Evolutionary conservation across 805 yeast genomes (phyloP).

Genomic region (Jamesozyma rosinii): DNA sequence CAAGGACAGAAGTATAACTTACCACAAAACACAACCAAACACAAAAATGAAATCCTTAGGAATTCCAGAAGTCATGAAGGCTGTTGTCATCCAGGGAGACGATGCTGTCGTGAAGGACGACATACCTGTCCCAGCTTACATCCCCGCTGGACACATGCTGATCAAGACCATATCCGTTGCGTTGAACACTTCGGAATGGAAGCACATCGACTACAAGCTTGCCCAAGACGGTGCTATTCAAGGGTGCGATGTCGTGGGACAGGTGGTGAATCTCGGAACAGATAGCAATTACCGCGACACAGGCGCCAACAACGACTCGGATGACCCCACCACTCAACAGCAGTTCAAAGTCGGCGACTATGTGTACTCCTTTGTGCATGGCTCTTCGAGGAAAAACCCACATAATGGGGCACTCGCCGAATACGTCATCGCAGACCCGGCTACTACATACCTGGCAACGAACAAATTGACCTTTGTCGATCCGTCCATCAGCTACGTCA

Average conservation of each 20-base stretch:
- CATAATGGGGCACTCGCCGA: slow-evolving; percentile 53
- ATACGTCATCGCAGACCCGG: slow-evolving; percentile 35
- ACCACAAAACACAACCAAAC: too few species aligned
- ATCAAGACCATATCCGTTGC: slow-evolving; percentile 49
- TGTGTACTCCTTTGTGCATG: slow-evolving; percentile 47
- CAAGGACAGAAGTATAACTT: too few species aligned
- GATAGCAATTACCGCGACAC: slow-evolving; percentile 12
- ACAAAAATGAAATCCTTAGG: slow-evolving; percentile 8
- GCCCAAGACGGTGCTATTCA: slow-evolving; percentile 41
- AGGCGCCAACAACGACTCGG: background rate
- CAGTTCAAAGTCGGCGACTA: slow-evolving; percentile 42
- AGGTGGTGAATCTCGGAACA: slow-evolving; percentile 42
- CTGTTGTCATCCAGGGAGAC: slow-evolving; percentile 34
- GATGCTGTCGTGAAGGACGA: slow-evolving; percentile 23
- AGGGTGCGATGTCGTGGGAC: slow-evolving; percentile 58
- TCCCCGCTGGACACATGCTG: slow-evolving; percentile 34
- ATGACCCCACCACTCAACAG: slow-evolving; percentile 1
- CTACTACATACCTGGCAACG: slow-evolving; percentile 15
- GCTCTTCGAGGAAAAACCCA: slow-evolving; percentile 36
- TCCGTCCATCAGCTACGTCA: slow-evolving; percentile 3
- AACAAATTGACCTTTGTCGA: slow-evolving; percentile 8
- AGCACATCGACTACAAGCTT: slow-evolving; percentile 37
- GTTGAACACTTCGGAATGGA: slow-evolving; percentile 64
- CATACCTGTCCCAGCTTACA: slow-evolving; percentile 28
- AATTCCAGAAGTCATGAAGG: slow-evolving; percentile 32